These are phyloP conservation scores for Chaetomiaceae sp. DNA, from an alignment of 2,329 filamentous ascomycete species.

Conservation along the genomic window DNA sequence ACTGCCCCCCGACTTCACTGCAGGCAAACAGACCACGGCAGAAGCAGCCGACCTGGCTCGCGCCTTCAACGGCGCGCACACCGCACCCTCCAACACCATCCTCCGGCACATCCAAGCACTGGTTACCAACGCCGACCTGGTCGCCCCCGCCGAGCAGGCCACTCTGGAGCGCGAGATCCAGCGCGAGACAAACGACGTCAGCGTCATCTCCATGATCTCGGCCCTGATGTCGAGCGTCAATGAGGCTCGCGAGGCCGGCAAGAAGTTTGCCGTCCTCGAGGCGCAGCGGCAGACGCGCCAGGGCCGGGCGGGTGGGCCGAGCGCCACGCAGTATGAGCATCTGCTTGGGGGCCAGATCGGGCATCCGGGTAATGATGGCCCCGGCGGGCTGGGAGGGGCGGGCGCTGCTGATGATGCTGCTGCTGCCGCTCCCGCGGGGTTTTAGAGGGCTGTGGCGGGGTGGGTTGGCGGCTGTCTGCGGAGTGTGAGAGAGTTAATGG, in stretches of 20 bases:
- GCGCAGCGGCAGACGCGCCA: constrained; percentile 14
- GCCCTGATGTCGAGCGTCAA: constrained; percentile 68
- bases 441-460: no score
- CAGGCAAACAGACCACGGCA: constrained; percentile 37
- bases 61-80: constrained; percentile 33
- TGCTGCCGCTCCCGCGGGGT: not conserved
- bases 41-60: constrained; percentile 28
- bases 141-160: constrained; percentile 65
- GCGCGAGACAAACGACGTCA: constrained; percentile 79
- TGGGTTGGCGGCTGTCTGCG: no score
- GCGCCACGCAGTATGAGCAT: constrained; percentile 3
- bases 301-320: constrained; percentile 20
- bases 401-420: not conserved
- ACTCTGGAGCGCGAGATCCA: constrained; percentile 67
- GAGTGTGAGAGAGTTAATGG: no score
- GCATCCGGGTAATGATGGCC: not conserved
- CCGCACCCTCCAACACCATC: constrained; percentile 60
- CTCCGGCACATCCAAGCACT: constrained; percentile 86
- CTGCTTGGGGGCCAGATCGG: not conserved
- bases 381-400: no score
- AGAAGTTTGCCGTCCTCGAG: constrained; percentile 65
- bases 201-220: constrained; percentile 71
- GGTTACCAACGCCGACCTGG: constrained; percentile 74
- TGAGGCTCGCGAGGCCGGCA: constrained; percentile 67
- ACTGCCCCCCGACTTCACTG: constrained; percentile 62